Evolutionary conservation across 352 stramenopile genomes (phyloP).

Genomic region (Pythium oligandrum): DNA sequence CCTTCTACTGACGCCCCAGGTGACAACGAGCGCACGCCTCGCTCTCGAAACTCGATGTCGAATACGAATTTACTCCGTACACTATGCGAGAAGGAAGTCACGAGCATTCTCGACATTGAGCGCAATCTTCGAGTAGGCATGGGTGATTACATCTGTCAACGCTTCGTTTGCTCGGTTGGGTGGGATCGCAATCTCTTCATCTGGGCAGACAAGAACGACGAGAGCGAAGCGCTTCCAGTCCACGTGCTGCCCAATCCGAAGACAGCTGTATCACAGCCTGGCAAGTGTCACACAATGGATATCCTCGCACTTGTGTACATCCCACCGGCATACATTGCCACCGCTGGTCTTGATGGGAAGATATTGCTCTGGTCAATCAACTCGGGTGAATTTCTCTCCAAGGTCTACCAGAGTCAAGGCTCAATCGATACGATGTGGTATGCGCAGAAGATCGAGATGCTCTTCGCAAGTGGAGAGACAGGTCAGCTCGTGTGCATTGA

Average conservation of each 20-base stretch:
- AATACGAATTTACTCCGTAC: not conserved
- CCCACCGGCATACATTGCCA: constrained; percentile 64
- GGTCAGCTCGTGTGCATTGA: constrained; percentile 65
- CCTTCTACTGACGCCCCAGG: constrained; percentile 1
- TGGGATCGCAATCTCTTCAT: constrained; percentile 83
- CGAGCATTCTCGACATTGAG: constrained; percentile 76
- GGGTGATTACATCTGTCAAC: constrained; percentile 78
- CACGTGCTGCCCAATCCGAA: constrained; percentile 41
- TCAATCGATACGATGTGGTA: constrained; percentile 72
- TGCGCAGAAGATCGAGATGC: constrained; percentile 61
- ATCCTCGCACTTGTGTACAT: constrained; percentile 65
- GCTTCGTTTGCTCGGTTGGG: constrained; percentile 75
- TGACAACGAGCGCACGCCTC: constrained; percentile 4
- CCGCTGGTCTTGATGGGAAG: constrained; percentile 58
- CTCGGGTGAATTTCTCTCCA: constrained; percentile 59
- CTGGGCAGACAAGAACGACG: constrained; percentile 81
- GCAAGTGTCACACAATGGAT: constrained; percentile 59
- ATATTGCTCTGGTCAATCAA: constrained; percentile 80
- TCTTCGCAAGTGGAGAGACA: constrained; percentile 61
- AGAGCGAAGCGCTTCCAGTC: constrained; percentile 56
- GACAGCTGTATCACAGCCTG: constrained; percentile 20
- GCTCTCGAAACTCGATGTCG: constrained; percentile 1
- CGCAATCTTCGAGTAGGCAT: constrained; percentile 75
- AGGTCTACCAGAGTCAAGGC: constrained; percentile 51
- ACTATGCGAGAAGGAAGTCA: constrained; percentile 78